These are phyloP conservation scores for Saitozyma sp. DNA, from an alignment of 768 basidiomycete species.

Conservation along the genomic window DNA sequence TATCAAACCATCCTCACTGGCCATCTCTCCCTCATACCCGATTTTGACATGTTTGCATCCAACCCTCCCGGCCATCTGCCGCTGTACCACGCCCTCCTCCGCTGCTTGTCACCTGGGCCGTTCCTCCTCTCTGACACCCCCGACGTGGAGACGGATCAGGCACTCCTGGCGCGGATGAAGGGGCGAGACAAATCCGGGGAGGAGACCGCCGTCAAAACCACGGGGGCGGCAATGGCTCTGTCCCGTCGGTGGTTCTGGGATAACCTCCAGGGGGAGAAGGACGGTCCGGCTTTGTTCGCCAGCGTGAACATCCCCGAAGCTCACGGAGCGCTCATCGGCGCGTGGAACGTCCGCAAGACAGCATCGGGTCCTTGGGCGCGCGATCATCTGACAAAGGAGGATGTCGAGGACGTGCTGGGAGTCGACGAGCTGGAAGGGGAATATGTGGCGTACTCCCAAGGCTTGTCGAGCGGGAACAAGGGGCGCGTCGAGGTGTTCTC, in stretches of 20 bases:
- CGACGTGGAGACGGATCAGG: constrained; percentile 13
- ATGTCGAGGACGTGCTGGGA: constrained; percentile 27
- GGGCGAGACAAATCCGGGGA: neutral
- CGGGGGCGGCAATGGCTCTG: constrained; percentile 10
- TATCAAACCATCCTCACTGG: constrained; percentile 34
- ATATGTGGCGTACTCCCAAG: constrained; percentile 4
- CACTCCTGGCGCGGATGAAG: constrained; percentile 10
- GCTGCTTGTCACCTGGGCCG: constrained; percentile 31
- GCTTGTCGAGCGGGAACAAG: neutral
- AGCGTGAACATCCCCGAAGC: constrained; percentile 7
- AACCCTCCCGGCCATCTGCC: constrained; percentile 15
- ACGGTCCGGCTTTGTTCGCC: constrained; percentile 31
- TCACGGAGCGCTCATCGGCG: constrained; percentile 23
- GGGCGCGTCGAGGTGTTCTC: neutral
- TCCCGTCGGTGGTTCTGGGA: constrained; percentile 32
- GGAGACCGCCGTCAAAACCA: constrained; percentile 20
- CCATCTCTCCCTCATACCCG: constrained; percentile 31
- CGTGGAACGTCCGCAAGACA: constrained; percentile 31
- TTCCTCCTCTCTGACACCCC: constrained; percentile 33
- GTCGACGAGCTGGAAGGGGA: constrained; percentile 3
- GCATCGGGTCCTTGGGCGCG: constrained; percentile 9
- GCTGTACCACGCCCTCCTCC: constrained; percentile 35
- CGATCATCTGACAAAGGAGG: constrained; percentile 18
- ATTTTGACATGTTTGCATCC: constrained; percentile 45
- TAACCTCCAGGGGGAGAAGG: constrained; percentile 17